These are phyloP conservation scores for Brassica cretica DNA, from an alignment of 345 rosid species.

Conservation along the genomic window DNA sequence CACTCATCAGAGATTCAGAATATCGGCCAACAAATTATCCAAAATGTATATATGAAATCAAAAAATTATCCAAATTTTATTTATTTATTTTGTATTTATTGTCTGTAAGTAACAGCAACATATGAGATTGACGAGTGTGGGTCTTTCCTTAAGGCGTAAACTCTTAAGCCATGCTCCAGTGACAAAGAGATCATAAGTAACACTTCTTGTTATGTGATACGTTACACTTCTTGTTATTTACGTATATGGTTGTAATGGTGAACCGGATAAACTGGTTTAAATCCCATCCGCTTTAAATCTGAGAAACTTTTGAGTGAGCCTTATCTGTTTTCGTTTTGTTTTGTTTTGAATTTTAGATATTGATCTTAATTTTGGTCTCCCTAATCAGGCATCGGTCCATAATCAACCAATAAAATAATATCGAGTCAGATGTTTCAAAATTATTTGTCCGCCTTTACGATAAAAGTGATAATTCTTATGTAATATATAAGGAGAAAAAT, in stretches of 20 bases:
- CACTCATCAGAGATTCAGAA: neutral
- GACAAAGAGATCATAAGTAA: neutral
- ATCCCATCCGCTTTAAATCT: neutral
- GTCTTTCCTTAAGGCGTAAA: conserved; percentile 24
- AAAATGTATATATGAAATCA: neutral
- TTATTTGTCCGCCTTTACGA: neutral
- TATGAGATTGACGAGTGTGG: conserved; percentile 31
- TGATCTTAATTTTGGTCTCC: neutral
- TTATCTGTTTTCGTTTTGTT: neutral
- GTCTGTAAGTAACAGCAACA: conserved; percentile 30
- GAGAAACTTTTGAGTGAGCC: neutral
- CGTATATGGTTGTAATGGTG: neutral
- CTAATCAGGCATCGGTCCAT: neutral
- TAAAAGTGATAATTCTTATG: neutral
- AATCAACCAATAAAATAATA: neutral
- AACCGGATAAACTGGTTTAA: neutral
- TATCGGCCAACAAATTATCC: neutral
- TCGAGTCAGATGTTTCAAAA: neutral
- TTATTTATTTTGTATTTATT: neutral
- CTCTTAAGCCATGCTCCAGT: conserved; percentile 8
- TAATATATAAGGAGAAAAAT: neutral
- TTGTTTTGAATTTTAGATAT: neutral
- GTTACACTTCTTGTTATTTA: neutral
- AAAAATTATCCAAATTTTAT: neutral
- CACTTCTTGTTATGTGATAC: neutral